Evolutionary conservation across 768 basidiomycete genomes (phyloP), one percentile per base, ranked within the genome.

Genomic region (Lactarius hengduanensis): DNA sequence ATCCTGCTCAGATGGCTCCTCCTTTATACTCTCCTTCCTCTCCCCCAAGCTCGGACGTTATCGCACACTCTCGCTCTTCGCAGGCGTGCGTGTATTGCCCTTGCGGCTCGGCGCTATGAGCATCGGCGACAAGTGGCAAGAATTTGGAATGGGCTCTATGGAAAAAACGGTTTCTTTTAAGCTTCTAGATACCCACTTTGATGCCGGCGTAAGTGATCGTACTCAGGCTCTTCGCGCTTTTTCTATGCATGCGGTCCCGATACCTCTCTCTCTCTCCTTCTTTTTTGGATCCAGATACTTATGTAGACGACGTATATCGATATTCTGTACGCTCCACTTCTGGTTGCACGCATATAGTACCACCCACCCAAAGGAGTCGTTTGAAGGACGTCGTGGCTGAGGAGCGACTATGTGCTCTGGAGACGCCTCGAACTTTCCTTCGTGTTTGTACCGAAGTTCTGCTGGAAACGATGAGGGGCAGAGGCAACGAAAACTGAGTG

Each of bases 261-360:
- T 16, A 0, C 40, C 6, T 0, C 1, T 5, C 38, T 28, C 28
- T 28, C 28, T 28, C 28, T 28, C 28, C 28, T 28, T 3, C 28
- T 28, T 28, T 28, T 28, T 28, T 2, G 28, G 28, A 28, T 28
- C 2, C 28, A 28, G 28, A 28, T 28, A 28, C 28, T 28, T 28
- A 28, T 28, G 28, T 2, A 28, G 28, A 82, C 80, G 8, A 63
- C 69, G 28, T 82, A 81, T 70, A 77, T 82, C 63, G 82, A 82
- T 66, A 71, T 83, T 16, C 16, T 41, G 13, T 41, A 41, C 5
- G 15, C 13, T 11, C 13, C 38, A 38, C 38, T 38, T 13, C 38
- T 11, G 38, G 2, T 36, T 38, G 13, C 13, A 15, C 13, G 13
- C 6, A 7, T 38, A 38, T 3, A 15, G 38, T 38, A 38, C 38